Base-by-base conservation (phyloP, 1,139 yeast genomes). In the Nakaseomyces glabratus region DNA sequence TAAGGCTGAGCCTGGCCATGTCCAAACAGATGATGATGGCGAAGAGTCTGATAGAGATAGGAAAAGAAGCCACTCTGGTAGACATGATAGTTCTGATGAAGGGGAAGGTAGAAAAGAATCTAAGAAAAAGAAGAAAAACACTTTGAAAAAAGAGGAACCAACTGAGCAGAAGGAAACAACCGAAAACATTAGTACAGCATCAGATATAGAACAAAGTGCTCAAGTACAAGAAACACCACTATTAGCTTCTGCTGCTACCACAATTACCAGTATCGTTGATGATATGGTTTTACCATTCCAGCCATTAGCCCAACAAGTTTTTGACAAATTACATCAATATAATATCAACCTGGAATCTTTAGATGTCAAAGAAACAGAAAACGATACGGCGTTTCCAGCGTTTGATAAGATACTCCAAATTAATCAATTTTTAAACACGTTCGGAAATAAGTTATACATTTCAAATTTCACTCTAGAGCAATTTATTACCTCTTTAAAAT, bases 201-300 rank as follows among this genome's bases (percentile, higher is more conserved):
- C 23, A 4, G 28, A 28, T n/a, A 17, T 34, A 2, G 32, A 41
- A 20, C 28, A 16, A 14, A 25, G 34, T 4, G 26, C 33, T 3
- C 38, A 36, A 21, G 31, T 28, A 12, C 41, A 43, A 22, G 23
- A 33, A 5, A 32, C 24, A n/a, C 30, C 24, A n/a, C 4, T 16
- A 10, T 16, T 20, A 13, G 11, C 34, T 9, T 34, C 42, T 3
- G 33, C 45, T 7, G 22, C 20, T 11, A 44, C 47, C 5, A 43
- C 48, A 1, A 49, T 55, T 20, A 55, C 57, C 11, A 44, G 48
- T 9, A 50, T 63, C 13, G 48, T 52, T 9, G 66, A 63, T 31
- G 68, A 63, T 41, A 41, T 61, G 21, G 39, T 39, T 1, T 42
- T 57, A 23, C 60, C 65, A 3, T 50, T 54, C 17, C 55, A 48